Base-by-base conservation (phyloP, 306 rosid genomes). In the Acacia confusa region DNA sequence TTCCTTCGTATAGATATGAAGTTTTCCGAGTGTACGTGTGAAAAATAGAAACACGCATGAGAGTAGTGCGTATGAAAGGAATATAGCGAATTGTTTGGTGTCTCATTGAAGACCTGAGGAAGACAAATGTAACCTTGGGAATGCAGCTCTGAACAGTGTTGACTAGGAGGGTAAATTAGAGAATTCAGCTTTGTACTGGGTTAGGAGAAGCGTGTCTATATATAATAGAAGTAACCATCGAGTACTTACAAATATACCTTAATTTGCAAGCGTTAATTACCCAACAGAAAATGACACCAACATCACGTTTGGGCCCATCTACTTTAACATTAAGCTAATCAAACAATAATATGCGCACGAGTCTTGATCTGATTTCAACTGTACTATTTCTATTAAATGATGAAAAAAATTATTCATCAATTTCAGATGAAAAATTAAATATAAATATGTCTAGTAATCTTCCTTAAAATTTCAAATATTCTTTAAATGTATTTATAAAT, bases 231-330 rank as follows among this genome's bases (percentile, higher is more conserved):
- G 40, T 36, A 36, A 36, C 1, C 6, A 4, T 9, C 71, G 67
- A 84, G 66, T 80, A 58, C 77, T 82, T 81, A 80, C 82, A 88
- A 68, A 79, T 67, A 84, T 47, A 70, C 83, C 89, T 85, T 78
- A 28, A 72, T 82, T 81, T 80, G 27, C 34, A n/a, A n/a, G 50
- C 78, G 58, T 76, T 67, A 78, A 81, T 86, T 81, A 81, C 75
- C 76, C 28, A 77, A 70, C 76, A 78, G 86, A 53, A 80, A 85
- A 86, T 81, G 88, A 85, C 76, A 77, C 63, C 83, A 86, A 52
- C 38, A 41, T 30, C 78, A 48, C 81, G 79, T 74, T 74, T 82
- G 82, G 86, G 85, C 81, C 87, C 80, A 71, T 79, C 2, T 6
- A 82, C 15, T 65, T 48, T 43, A 45, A 79, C 2, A 24, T 53